Evolutionary conservation across 768 basidiomycete species (phyloP).

Genomic region (Sistotremastrum suecicum): DNA sequence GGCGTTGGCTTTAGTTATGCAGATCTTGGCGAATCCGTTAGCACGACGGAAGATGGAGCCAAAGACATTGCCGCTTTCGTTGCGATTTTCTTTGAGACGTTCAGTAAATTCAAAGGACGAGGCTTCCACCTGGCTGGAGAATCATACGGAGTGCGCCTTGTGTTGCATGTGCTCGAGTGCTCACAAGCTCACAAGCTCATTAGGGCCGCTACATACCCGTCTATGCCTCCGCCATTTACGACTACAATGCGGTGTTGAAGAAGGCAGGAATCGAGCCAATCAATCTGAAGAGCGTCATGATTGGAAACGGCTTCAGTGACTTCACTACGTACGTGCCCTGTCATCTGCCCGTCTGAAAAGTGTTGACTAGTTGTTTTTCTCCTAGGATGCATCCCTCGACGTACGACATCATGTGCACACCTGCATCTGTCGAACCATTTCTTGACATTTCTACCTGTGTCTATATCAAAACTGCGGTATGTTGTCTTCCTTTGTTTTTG

Average conservation of each 20-base stretch:
- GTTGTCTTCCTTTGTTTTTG: background rate
- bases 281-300: constrained; percentile 5
- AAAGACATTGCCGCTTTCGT: constrained; percentile 13
- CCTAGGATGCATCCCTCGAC: constrained; percentile 4
- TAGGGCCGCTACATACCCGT: constrained; percentile 9
- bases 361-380: background rate
- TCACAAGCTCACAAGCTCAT: background rate
- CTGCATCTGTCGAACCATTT: constrained; percentile 2
- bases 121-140: constrained; percentile 13
- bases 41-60: constrained; percentile 12
- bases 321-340: background rate
- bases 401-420: constrained; percentile 8
- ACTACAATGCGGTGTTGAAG: background rate
- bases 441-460: constrained; percentile 4
- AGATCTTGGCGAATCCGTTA: constrained; percentile 14
- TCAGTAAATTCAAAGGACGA: constrained; percentile 11
- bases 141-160: constrained; percentile 10
- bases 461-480: background rate
- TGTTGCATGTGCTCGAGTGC: background rate
- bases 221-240: constrained; percentile 2
- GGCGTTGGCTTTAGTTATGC: constrained; percentile 17
- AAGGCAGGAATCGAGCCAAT: constrained; percentile 19
- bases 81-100: constrained; percentile 13
- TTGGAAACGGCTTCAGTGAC: constrained; percentile 5
- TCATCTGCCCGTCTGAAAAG: background rate